A percentile compares a stretch with the other conserved stretches of the same genome.
Conservation (phyloP, 2,329 filamentous ascomycete species). For the Alternaria sp. region DNA sequence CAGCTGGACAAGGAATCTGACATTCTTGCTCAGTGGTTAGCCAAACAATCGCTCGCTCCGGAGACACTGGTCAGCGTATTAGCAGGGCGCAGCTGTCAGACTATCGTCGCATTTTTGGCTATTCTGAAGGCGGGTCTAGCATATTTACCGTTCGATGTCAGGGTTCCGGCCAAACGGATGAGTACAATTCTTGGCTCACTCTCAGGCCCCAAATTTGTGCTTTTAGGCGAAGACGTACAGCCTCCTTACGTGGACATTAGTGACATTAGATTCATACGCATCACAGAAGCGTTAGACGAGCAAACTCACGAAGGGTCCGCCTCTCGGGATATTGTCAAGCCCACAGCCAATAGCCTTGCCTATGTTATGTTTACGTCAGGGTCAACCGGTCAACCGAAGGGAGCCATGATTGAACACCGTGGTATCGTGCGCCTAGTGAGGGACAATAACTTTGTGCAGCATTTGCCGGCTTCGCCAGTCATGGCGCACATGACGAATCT, state of each 20-base stretch:
- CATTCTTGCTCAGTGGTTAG: conserved; percentile 11
- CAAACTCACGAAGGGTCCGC: neutral
- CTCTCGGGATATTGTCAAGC: neutral
- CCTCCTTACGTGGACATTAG: no score
- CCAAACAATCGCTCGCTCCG: neutral
- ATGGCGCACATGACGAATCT: neutral
- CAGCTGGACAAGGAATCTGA: conserved; percentile 17
- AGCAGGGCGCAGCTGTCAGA: conserved; percentile 25
- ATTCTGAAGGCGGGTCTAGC: conserved; percentile 54
- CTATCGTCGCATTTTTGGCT: conserved; percentile 50
- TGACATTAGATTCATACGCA: no score
- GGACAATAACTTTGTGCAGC: neutral
- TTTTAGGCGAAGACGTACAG: no score
- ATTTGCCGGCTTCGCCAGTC: neutral
- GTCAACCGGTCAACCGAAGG: conserved; percentile 59
- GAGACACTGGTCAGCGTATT: conserved; percentile 26
- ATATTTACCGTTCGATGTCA: conserved; percentile 46
- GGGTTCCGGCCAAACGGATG: neutral
- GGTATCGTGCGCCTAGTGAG: neutral
- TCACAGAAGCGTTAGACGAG: no score
- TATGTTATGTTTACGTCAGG: conserved; percentile 66
- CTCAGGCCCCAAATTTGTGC: no score
- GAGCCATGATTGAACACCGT: conserved; percentile 67
- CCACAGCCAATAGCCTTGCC: conserved; percentile 48
- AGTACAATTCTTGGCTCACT: no score